Evolutionary conservation across 345 rosid species (phyloP).

Genomic region (Lepidium didymum): DNA sequence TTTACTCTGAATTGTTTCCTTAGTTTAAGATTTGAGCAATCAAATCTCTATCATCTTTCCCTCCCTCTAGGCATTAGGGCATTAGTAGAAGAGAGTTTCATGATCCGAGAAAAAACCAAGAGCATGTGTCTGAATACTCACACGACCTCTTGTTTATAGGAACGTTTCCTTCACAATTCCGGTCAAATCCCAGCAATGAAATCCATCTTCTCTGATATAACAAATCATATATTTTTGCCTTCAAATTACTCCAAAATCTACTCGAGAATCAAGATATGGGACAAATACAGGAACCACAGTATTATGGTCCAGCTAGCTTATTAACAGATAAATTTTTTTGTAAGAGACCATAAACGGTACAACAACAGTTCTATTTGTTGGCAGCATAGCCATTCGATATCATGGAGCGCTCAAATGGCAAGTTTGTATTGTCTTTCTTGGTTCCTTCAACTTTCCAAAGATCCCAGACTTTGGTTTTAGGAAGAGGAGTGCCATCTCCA

Average conservation of each 20-base stretch:
- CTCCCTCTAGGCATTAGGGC: too few species aligned
- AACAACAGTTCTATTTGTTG: conserved; percentile 22
- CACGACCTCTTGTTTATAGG: too few species aligned
- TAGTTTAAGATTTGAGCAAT: too few species aligned
- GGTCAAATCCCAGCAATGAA: too few species aligned
- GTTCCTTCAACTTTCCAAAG: conserved; percentile 68
- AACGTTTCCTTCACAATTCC: too few species aligned
- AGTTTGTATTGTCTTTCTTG: conserved; percentile 47
- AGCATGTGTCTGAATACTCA: too few species aligned
- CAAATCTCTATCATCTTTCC: too few species aligned
- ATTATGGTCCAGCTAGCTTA: neutral
- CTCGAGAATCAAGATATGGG: neutral
- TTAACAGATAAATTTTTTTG: neutral
- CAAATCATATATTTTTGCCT: neutral
- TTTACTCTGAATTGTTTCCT: too few species aligned
- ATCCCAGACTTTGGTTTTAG: conserved; percentile 60
- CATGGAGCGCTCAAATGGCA: conserved; percentile 43
- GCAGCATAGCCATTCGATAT: conserved; percentile 26
- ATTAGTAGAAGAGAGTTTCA: too few species aligned
- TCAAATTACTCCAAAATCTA: conserved; percentile 8
- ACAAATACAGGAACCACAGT: neutral
- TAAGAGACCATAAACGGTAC: neutral
- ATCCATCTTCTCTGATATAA: neutral
- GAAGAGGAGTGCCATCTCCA: conserved; percentile 62
- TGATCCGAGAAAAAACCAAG: too few species aligned